phyloP scores from a whole-genome alignment of 441 rosid species.

The Pelargonium australe region DNA sequence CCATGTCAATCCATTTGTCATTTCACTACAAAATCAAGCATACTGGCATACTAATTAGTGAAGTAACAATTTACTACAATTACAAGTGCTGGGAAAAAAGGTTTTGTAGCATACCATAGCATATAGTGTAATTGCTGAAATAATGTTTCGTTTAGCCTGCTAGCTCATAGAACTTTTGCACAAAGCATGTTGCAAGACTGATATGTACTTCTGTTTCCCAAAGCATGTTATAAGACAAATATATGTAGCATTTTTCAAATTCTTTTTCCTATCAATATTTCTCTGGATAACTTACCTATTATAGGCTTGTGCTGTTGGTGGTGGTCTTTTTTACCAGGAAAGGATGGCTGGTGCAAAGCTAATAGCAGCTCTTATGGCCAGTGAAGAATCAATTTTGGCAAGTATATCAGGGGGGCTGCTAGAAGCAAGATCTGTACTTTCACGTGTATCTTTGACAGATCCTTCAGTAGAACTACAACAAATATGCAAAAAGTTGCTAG shows the following conservation, averaged over 20 bases:
- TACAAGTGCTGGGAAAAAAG: neutral
- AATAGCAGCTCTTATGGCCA: constrained; percentile 74
- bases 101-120: neutral
- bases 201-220: neutral
- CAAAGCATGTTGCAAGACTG: neutral
- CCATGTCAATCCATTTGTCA: neutral
- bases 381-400: constrained; percentile 65
- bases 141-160: neutral
- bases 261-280: neutral
- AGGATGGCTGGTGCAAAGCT: constrained; percentile 80
- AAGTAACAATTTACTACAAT: neutral
- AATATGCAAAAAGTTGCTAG: constrained; percentile 54
- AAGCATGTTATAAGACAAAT: neutral
- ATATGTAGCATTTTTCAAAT: neutral
- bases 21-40: neutral
- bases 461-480: constrained; percentile 47
- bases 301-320: constrained; percentile 1
- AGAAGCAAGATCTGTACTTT: constrained; percentile 65
- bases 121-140: neutral
- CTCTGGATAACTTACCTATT: neutral
- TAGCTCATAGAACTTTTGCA: neutral
- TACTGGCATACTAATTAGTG: neutral
- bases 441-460: constrained; percentile 44
- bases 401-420: constrained; percentile 63
- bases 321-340: constrained; percentile 45